phyloP scores from a whole-genome alignment of 768 basidiomycete species.

The Phaffia tasmanica region DNA sequence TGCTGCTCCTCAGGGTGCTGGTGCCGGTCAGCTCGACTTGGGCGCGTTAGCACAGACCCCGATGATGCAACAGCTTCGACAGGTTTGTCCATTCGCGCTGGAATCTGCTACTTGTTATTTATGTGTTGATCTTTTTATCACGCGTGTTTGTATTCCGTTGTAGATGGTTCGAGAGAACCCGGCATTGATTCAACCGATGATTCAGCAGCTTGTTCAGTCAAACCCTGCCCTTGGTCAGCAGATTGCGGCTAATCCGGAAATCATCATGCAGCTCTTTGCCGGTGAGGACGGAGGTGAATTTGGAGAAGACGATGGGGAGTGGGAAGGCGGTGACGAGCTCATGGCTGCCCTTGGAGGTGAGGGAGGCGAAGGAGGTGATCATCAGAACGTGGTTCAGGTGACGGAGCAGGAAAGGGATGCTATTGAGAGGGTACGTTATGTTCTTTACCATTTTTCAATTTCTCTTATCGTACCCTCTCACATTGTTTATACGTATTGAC shows the following conservation, averaged over 20 bases:
- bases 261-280: constrained; percentile 54
- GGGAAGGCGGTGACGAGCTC: constrained; percentile 36
- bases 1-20: constrained; percentile 35
- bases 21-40: constrained; percentile 40
- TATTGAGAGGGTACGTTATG: constrained; percentile 66
- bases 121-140: not conserved
- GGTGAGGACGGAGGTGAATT: constrained; percentile 35
- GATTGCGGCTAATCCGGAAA: constrained; percentile 51
- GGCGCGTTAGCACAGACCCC: constrained; percentile 44
- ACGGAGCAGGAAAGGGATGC: constrained; percentile 80
- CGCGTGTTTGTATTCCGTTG: not conserved
- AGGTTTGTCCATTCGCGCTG: constrained; percentile 29
- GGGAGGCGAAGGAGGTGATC: constrained; percentile 37
- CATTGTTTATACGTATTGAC: not conserved
- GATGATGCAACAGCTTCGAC: constrained; percentile 59
- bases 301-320: constrained; percentile 34
- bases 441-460: not conserved
- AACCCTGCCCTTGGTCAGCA: constrained; percentile 66
- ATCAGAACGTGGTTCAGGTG: constrained; percentile 55
- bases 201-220: constrained; percentile 64
- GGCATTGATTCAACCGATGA: constrained; percentile 57
- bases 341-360: constrained; percentile 26
- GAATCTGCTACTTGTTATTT: not conserved
- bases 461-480: not conserved
- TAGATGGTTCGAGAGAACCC: constrained; percentile 66